Percentiles rank a stretch among this genome's conserved stretches.
Evolutionary conservation across 2,329 filamentous ascomycete genomes (phyloP).

Genomic region (Colletotrichum spinosum): DNA sequence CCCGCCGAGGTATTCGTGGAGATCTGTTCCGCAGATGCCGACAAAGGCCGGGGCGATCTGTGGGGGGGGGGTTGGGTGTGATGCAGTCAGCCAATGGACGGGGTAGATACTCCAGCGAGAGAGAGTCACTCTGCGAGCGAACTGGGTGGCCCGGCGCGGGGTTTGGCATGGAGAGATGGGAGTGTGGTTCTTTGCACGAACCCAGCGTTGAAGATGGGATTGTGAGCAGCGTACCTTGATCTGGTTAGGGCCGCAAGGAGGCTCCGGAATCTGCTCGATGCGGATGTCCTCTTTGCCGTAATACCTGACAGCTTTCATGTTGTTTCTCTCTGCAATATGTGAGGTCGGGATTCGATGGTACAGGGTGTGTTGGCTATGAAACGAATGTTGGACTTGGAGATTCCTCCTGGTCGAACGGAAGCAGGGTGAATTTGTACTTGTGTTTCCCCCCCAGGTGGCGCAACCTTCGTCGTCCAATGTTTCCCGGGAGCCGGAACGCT

Average conservation of each 20-base stretch:
- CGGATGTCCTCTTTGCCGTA: slow-evolving; percentile 67
- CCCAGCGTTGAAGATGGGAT: slow-evolving; percentile 13
- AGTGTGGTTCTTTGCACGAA: too few relatives aligned
- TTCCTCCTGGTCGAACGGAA: slow-evolving; percentile 6
- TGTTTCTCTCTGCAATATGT: neutral
- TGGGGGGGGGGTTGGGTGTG: neutral
- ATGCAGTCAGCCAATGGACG: too few relatives aligned
- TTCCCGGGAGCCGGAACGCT: neutral
- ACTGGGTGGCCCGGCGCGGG: slow-evolving; percentile 15
- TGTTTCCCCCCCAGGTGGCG: slow-evolving; percentile 21
- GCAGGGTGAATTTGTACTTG: slow-evolving; percentile 13
- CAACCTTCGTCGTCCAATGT: slow-evolving; percentile 18
- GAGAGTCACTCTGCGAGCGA: neutral
- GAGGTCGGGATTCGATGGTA: neutral
- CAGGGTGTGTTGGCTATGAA: neutral
- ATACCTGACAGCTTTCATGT: slow-evolving; percentile 66
- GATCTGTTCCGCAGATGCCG: slow-evolving; percentile 50
- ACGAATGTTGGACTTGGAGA: neutral
- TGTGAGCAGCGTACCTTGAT: slow-evolving; percentile 46
- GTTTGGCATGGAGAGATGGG: neutral
- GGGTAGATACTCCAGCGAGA: slow-evolving; percentile 7
- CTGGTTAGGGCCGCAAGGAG: slow-evolving; percentile 60
- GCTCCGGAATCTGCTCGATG: slow-evolving; percentile 62
- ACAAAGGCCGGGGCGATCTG: slow-evolving; percentile 45
- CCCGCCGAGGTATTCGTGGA: slow-evolving; percentile 48